Conservation (phyloP, 805 yeast species). For the Pichia pseudocactophila region DNA sequence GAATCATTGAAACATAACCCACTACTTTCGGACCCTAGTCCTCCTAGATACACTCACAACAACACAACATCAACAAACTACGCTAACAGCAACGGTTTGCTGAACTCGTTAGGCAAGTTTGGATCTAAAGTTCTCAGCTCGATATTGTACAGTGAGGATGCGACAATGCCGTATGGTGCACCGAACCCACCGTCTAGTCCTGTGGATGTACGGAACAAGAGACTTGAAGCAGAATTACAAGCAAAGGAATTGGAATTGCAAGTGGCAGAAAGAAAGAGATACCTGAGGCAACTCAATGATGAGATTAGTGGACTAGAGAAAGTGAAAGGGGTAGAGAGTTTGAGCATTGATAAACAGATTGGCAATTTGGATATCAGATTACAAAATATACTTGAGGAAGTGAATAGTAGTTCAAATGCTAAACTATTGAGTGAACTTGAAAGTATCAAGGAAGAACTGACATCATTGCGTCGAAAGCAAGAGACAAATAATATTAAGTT, state of each 20-base stretch:
- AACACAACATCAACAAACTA: conserved; percentile 2
- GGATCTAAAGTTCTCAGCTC: conserved; percentile 23
- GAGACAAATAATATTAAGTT: conserved; percentile 54
- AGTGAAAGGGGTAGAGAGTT: background rate
- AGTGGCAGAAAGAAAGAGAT: conserved; percentile 7
- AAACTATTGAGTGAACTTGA: conserved; percentile 15
- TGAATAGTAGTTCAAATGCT: conserved; percentile 12
- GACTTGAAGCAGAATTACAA: background rate
- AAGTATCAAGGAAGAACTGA: conserved; percentile 17
- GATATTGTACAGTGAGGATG: conserved; percentile 22
- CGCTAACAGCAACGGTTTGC: conserved; percentile 14
- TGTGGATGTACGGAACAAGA: background rate
- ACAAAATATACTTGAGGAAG: conserved; percentile 14
- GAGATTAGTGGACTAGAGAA: background rate
- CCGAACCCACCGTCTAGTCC: background rate
- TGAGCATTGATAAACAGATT: conserved; percentile 4
- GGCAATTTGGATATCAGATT: conserved; percentile 11
- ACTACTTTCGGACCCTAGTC: background rate
- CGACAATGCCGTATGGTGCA: background rate
- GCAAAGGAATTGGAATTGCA: conserved; percentile 3
- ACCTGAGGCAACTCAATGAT: conserved; percentile 6
- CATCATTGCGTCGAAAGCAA: conserved; percentile 19
- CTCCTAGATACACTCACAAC: background rate
- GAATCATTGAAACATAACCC: conserved; percentile 11
- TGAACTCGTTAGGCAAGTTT: conserved; percentile 22